Evolutionary conservation across 345 rosid genomes (phyloP).

Genomic region (Syzygium oleosum): DNA sequence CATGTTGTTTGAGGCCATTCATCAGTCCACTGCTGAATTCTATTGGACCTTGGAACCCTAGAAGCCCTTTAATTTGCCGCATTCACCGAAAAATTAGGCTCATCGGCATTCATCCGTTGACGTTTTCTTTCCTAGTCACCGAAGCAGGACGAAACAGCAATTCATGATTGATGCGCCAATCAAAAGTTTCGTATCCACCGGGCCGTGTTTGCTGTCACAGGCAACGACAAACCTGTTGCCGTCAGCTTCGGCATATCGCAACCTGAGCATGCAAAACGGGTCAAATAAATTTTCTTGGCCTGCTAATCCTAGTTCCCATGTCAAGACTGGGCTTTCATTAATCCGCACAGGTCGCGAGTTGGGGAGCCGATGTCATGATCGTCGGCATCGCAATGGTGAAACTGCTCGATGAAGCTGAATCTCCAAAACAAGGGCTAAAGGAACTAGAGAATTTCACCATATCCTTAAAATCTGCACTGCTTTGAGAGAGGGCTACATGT

Average conservation of each 20-base stretch:
- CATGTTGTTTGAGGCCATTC: not conserved
- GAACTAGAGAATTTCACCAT: conserved; percentile 51
- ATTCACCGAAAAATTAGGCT: not conserved
- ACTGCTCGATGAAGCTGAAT: conserved; percentile 57
- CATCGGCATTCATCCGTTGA: not conserved
- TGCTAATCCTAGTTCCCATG: not conserved
- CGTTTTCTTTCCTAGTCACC: not conserved
- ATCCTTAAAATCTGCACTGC: conserved; percentile 57
- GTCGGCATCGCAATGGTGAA: conserved; percentile 86
- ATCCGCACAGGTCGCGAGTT: conserved; percentile 53
- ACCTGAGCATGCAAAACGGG: conserved; percentile 81
- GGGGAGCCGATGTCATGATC: conserved; percentile 86
- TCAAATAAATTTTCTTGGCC: conserved; percentile 6
- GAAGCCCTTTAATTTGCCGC: not conserved
- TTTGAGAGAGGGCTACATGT: conserved; percentile 3
- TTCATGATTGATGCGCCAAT: not conserved
- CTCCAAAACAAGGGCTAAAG: conserved; percentile 62
- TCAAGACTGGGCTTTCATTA: not conserved
- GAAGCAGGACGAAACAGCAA: not conserved
- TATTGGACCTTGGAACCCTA: not conserved
- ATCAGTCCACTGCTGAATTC: not conserved
- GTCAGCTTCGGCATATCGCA: conserved; percentile 81
- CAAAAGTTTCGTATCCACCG: not conserved
- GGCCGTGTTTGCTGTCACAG: conserved; percentile 1
- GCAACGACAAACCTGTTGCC: conserved; percentile 67